Evolutionary conservation across 2,329 filamentous ascomycete species (phyloP).

Genomic region (Magnaporthiopsis rhizophila): DNA sequence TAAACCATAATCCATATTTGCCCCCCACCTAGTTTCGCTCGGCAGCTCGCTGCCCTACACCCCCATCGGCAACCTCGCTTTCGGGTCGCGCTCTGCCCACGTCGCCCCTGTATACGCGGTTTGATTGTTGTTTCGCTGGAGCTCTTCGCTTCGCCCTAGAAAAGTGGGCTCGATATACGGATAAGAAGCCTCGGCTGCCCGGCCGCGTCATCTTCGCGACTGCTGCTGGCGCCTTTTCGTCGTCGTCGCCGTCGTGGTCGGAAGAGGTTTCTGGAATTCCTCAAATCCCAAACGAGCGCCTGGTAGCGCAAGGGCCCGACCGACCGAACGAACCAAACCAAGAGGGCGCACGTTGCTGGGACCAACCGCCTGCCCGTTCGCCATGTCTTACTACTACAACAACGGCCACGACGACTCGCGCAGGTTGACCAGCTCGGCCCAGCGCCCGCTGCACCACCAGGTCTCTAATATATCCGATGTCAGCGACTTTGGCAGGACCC

Average conservation of each 20-base stretch:
- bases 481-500: constrained; percentile 29
- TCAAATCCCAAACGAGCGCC: not conserved
- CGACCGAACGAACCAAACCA: not conserved
- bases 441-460: constrained; percentile 10
- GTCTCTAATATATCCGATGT: constrained; percentile 24
- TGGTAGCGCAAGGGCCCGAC: not conserved
- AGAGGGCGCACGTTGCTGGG: not conserved
- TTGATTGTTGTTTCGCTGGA: not conserved
- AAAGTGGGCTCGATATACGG: not conserved
- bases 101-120: not conserved
- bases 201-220: not conserved
- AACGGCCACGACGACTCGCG: not conserved
- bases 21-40: not conserved
- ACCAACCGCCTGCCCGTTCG: not conserved
- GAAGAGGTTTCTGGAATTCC: not conserved
- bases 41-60: not conserved
- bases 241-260: not conserved
- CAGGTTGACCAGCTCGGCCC: not conserved
- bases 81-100: not conserved
- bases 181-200: not conserved
- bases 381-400: not conserved
- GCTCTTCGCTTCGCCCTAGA: not conserved
- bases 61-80: not conserved
- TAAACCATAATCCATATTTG: not conserved
- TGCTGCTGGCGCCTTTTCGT: not conserved